Evolutionary conservation across 345 rosid species (phyloP), one percentile per base, ranked within the genome.

Genomic region (Aethionema arabicum): DNA sequence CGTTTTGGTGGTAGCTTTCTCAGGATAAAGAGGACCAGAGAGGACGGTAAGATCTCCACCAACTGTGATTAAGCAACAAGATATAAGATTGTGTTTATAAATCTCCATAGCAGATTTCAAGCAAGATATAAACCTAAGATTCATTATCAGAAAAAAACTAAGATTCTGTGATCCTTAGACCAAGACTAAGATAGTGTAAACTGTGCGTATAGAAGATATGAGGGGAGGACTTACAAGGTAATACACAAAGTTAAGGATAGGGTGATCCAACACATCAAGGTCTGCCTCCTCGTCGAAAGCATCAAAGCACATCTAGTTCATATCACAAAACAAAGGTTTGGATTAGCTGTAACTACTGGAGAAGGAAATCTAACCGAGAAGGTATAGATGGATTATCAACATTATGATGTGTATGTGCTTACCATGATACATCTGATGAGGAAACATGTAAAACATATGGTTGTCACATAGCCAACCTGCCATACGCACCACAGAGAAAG

Each of bases 391-490:
- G 46, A 46, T 29, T 48, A 47, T 37, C 11, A 47, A 47, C 33
- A 55, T 2, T 29, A 21, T 11, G 11, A 53, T 46, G 44, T 15
- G 33, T 5, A 36, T 31, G 33, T 33, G 70, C 83, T 83, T 79
- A 91, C 98, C 96, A 91, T 85, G 69, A 86, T 74, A 72, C 91
- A 86, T 77, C 96, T 67, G 77, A 88, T 63, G 43, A 91, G 90
- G 82, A 91, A 91, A 79, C 98, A 88, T 33, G 82, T 65, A 79
- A 86, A 91, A 59, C 98, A 91, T 46, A 91, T 86, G 41, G 96
- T 82, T 44, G 96, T 88, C 67, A 88, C 98, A 56, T 86, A 91
- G 50, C 98, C 98, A 77, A 91, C 98, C 98, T 91, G 81, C 75
- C 69, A 70, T 59, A 40, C 49, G 50, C 31, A 68, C 67, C 67